phyloP scores from a whole-genome alignment of 2,329 filamentous ascomycete genomes.

The Epichloe uncinata region DNA sequence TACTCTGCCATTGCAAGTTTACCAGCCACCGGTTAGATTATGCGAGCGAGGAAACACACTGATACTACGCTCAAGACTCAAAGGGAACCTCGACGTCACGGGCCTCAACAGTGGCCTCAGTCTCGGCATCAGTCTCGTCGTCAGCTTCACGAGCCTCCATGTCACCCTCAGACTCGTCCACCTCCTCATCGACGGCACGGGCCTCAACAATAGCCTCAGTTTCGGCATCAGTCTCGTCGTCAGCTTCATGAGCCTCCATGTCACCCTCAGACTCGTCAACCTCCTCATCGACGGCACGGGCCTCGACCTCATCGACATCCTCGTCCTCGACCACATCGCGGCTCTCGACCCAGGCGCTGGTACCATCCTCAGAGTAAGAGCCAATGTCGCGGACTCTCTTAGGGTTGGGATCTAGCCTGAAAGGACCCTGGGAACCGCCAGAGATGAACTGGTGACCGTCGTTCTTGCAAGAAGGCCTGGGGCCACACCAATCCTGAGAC shows the following conservation, averaged over 20 bases:
- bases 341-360: background rate
- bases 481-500: background rate
- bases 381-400: background rate
- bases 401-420: background rate
- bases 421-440: background rate
- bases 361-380: background rate
- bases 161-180: background rate
- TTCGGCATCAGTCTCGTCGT: background rate
- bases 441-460: background rate
- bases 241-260: background rate
- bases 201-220: background rate
- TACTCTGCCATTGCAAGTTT: background rate
- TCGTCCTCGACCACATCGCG: background rate
- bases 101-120: background rate
- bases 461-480: background rate
- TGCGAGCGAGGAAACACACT: background rate
- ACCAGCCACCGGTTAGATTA: background rate
- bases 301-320: background rate
- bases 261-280: background rate
- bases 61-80: background rate
- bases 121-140: background rate
- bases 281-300: background rate
- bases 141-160: background rate
- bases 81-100: background rate
- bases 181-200: background rate